Conservation (phyloP, 2,329 filamentous ascomycete species). For the Paraphoma sp. region DNA sequence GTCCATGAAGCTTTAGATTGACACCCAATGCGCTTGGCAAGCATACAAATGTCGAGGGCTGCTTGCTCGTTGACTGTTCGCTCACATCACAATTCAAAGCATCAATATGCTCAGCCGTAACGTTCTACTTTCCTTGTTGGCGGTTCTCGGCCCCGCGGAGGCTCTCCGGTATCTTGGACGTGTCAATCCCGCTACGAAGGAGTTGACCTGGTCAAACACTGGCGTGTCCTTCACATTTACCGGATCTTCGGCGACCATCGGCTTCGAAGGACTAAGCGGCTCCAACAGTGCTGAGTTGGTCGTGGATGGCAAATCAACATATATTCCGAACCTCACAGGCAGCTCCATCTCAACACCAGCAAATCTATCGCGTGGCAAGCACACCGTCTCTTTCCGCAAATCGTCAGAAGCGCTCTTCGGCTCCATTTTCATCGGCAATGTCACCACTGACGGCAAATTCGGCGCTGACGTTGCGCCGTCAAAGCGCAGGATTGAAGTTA, state of each 20-base stretch:
- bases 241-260: conserved; percentile 49
- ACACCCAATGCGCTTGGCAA: neutral
- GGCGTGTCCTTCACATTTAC: conserved; percentile 52
- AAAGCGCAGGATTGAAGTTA: conserved; percentile 51
- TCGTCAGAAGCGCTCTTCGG: conserved; percentile 47
- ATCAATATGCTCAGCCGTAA: neutral
- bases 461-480: conserved; percentile 18
- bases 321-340: conserved; percentile 37
- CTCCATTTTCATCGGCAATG: conserved; percentile 38
- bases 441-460: conserved; percentile 38
- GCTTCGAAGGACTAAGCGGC: conserved; percentile 39
- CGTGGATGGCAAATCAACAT: conserved; percentile 37
- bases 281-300: conserved; percentile 44
- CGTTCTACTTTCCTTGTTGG: neutral
- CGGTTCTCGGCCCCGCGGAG: neutral
- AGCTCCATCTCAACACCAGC: conserved; percentile 39
- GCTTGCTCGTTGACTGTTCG: neutral
- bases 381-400: conserved; percentile 50
- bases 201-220: conserved; percentile 54
- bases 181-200: conserved; percentile 50
- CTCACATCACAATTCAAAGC: neutral
- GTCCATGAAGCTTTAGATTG: neutral
- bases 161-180: conserved; percentile 33
- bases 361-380: conserved; percentile 39
- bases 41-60: neutral